Evolutionary conservation across 1,284 basidiomycete genomes (phyloP).

Genomic region (Ustilago lituana): DNA sequence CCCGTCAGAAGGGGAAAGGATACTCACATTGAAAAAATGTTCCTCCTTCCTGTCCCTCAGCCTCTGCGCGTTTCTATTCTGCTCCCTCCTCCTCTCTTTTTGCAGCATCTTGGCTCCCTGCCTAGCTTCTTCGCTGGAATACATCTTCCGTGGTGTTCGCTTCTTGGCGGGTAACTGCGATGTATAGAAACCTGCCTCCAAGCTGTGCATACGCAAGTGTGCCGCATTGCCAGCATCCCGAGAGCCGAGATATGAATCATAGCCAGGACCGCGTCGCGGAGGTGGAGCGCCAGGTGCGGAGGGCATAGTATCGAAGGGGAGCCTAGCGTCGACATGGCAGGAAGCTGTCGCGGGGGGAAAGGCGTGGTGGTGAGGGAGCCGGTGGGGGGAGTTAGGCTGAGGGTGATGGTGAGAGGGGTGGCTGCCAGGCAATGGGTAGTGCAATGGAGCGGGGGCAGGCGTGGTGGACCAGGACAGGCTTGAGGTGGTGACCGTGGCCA

Average conservation of each 20-base stretch:
- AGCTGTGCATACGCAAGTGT: neutral
- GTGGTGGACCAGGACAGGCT: neutral
- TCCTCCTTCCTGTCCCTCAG: slow-evolving; percentile 38
- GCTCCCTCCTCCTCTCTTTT: slow-evolving; percentile 29
- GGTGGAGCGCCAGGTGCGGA: neutral
- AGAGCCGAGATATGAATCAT: slow-evolving; percentile 2
- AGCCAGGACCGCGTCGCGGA: neutral
- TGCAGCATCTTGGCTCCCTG: slow-evolving; percentile 32
- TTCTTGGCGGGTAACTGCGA: slow-evolving; percentile 12
- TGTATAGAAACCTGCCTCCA: slow-evolving; percentile 9
- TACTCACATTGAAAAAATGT: slow-evolving; percentile 36
- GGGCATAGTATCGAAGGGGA: slow-evolving; percentile 2
- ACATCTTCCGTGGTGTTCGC: slow-evolving; percentile 11
- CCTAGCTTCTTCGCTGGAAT: slow-evolving; percentile 23
- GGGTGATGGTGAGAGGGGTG: neutral
- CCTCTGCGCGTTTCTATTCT: slow-evolving; percentile 38
- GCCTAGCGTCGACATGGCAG: neutral
- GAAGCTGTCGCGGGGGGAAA: neutral
- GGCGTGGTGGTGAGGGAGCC: no score
- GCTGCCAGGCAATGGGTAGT: neutral
- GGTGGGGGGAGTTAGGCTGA: neutral
- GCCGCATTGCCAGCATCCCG: neutral
- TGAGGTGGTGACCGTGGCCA: neutral
- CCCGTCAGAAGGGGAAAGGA: no score
- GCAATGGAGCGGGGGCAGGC: neutral